A percentile compares a stretch with the other conserved stretches of the same genome.
These are phyloP conservation scores for Cyberlindnera veronae DNA, from an alignment of 805 yeast species.

Conservation along the genomic window DNA sequence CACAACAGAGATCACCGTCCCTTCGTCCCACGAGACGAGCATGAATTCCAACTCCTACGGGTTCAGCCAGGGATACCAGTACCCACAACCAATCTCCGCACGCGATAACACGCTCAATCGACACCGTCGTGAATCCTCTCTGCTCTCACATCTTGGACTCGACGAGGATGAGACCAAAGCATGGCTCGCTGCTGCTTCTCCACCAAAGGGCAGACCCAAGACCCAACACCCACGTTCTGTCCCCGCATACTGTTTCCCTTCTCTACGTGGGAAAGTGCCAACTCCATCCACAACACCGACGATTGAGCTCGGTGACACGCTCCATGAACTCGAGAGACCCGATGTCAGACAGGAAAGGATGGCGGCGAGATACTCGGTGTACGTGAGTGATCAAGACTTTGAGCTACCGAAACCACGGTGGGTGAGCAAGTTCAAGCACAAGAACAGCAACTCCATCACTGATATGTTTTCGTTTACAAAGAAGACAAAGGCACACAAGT, in stretches of 20 bases:
- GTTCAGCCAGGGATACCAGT: neutral
- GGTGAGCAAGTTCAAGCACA: conserved; percentile 10
- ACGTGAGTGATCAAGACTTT: conserved; percentile 15
- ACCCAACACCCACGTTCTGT: conserved; percentile 6
- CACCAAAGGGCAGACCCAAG: conserved; percentile 7
- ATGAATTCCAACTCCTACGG: neutral
- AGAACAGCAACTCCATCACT: conserved; percentile 7
- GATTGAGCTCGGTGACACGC: conserved; percentile 3
- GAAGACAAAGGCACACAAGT: conserved; percentile 7
- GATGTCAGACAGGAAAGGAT: conserved; percentile 8
- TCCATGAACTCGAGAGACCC: conserved; percentile 8
- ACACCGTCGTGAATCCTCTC: conserved; percentile 14
- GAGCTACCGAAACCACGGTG: conserved; percentile 13
- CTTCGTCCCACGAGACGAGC: conserved; percentile 1
- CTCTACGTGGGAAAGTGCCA: conserved; percentile 12
- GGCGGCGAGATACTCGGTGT: conserved; percentile 9
- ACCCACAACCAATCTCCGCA: neutral
- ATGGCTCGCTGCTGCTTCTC: conserved; percentile 11
- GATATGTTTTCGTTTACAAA: conserved; percentile 8
- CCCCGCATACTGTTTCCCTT: conserved; percentile 19
- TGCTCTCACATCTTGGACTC: conserved; percentile 12
- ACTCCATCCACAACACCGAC: conserved; percentile 11
- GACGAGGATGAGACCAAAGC: conserved; percentile 14
- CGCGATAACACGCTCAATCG: neutral
- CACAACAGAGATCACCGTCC: conserved; percentile 3